phyloP scores from a whole-genome alignment of 2,329 filamentous ascomycete species.

The Reticulascus tulasneorum region DNA sequence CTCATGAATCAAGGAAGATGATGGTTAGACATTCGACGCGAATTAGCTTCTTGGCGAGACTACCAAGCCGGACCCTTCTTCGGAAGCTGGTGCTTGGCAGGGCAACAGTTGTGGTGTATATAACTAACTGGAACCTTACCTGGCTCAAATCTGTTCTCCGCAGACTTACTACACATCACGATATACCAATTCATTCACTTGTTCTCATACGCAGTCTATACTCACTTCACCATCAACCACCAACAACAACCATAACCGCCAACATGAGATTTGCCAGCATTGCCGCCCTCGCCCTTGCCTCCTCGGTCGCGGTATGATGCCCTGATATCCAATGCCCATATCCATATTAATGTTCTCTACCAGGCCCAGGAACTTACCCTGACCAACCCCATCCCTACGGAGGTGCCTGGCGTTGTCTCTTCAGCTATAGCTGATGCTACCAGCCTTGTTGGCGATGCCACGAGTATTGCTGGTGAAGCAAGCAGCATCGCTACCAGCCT shows the following conservation, averaged over 20 bases:
- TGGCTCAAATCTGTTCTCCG: too few species aligned
- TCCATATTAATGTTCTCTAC: not conserved
- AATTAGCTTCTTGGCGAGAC: too few species aligned
- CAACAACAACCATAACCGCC: constrained; percentile 8
- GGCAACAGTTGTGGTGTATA: too few species aligned
- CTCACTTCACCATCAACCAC: not conserved
- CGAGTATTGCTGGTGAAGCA: constrained; percentile 15
- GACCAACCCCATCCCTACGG: constrained; percentile 13
- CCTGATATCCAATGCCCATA: not conserved
- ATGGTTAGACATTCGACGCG: too few species aligned
- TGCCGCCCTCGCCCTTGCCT: constrained; percentile 31
- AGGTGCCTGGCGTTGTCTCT: too few species aligned
- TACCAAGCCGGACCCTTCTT: too few species aligned
- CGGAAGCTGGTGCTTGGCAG: too few species aligned
- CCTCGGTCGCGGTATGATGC: constrained; percentile 21
- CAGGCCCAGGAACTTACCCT: constrained; percentile 17
- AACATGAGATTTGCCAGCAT: constrained; percentile 41
- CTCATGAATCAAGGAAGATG: too few species aligned
- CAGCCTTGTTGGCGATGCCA: constrained; percentile 18
- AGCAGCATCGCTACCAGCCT: too few species aligned
- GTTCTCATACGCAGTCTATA: not conserved
- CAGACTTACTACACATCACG: too few species aligned
- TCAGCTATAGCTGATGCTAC: constrained; percentile 14
- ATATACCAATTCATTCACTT: constrained; percentile 1
- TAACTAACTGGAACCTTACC: too few species aligned